These are phyloP conservation scores for Eleusine coracana DNA, from an alignment of 176 grass and related monocot species.

Conservation along the genomic window DNA sequence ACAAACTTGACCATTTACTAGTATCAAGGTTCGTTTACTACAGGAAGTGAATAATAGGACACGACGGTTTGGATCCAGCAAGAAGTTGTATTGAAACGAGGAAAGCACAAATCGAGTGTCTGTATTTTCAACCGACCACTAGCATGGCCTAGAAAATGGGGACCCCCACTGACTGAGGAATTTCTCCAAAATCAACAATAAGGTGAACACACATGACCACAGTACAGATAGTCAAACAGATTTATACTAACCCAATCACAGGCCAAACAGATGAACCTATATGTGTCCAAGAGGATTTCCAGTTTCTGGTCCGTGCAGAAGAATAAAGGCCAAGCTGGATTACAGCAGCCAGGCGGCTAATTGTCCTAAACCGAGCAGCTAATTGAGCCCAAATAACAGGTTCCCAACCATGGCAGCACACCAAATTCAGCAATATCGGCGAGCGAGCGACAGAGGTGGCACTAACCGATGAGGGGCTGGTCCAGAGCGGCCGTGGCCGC, in stretches of 20 bases:
- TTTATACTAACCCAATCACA: slow-evolving; percentile 4
- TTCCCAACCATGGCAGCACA: neutral
- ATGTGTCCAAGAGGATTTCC: neutral
- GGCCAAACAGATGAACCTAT: neutral
- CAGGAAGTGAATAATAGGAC: neutral
- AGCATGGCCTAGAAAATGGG: neutral
- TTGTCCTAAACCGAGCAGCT: neutral
- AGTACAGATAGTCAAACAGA: neutral
- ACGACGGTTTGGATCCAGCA: neutral
- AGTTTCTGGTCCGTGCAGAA: neutral
- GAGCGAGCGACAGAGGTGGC: no score
- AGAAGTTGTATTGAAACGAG: neutral
- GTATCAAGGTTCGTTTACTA: neutral
- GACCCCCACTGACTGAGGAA: no score
- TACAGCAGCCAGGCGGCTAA: neutral
- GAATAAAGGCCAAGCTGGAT: neutral
- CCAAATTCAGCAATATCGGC: neutral
- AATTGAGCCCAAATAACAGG: slow-evolving; percentile 1
- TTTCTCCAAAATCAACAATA: neutral
- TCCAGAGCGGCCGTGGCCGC: neutral
- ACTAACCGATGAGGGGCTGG: slow-evolving; percentile 46
- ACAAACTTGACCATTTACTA: neutral
- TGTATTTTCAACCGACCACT: neutral
- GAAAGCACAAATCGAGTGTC: neutral
- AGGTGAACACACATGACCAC: neutral